Base-by-base conservation (phyloP, 352 stramenopile species). In the Phytophthora rubi region DNA sequence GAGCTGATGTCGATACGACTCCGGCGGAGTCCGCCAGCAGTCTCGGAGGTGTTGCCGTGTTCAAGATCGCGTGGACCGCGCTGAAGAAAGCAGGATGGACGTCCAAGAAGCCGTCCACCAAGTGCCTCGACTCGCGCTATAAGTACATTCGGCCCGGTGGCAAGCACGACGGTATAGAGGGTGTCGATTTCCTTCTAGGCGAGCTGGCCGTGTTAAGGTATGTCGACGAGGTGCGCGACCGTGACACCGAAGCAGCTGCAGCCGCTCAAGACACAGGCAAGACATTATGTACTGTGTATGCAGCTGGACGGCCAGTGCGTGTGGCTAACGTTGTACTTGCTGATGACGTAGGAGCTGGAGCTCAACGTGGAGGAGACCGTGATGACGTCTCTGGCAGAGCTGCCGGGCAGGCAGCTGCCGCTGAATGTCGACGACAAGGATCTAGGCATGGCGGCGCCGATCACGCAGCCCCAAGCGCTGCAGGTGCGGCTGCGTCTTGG, bases 71-170 rank as follows among this genome's bases (percentile, higher is more conserved):
- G 56, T 63, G 56, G 56, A 7, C 42, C 4, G 44, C 56, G 28
- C 18, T 63, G n/a, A 15, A 3, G 56, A 63, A 63, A 54, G 56
- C 53, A n/a, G 39, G 55, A 10, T 61, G 37, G 37, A 61, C 55
- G 7, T 61, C 23, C 23, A 61, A 61, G 23, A 3, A 6, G 13
- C 55, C 55, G 1, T 42, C 39, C 21, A 42, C 35, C 37, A 53
- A 61, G 23, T 4, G 16, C 26, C 23, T 26, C 23, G 23, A 26
- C 23, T 26, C 23, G 23, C 23, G 23, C 1, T 61, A 42, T 4
- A 53, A 39, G 5, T 52, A 53, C 23, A 52, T 61, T 53, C 55
- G 55, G 35, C 55, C 55, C 42, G 55, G 37, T 9, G 39, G 55
- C 16, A 52, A 23, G 37, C 37, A 53, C 39, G 55, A 61, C 15